Evolutionary conservation across 148 eudicot genomes (phyloP), one percentile per base, ranked within the genome.

Genomic region (Drosera capensis): DNA sequence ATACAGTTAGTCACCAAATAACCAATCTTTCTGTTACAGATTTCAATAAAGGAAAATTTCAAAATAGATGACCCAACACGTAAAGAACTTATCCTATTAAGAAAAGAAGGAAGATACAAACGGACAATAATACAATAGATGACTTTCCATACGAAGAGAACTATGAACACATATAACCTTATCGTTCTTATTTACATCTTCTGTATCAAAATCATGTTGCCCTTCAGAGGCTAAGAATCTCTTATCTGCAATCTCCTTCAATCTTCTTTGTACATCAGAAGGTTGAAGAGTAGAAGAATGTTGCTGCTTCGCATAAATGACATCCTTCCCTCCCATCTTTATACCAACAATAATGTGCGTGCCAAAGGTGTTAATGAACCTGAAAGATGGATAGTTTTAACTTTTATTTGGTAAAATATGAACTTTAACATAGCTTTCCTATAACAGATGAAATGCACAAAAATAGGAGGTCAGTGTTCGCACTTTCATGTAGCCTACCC

Each of bases 291-390:
- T 45, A 46, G 97, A 90, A 14, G 83, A 76, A 65, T 84, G 95
- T 46, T 71, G 92, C 52, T 90, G 97, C 65, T 90, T 90, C 59
- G 73, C 52, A 58, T 68, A 84, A 44, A 90, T 71, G 42, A 90
- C 95, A 78, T 90, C 97, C 57, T 90, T 90, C 26, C 97, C 97
- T 58, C 97, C 97, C 97, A 90, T 84, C 74, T 80, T 90, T 29
- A 84, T 55, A 44, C 95, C 97, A 53, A 78, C 97, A 60, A 90
- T 70, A 48, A 90, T 67, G 63, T 90, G 97, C 35, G 95, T 90
- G 56, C 97, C 97, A 64, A 79, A 90, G 36, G 65, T 68, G 25
- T 78, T 86, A 60, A 90, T 90, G 58, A 90, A 90, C 71, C 97
- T 90, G 75, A 52, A 25, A 48, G 16, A 61, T 22, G 43, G 19